These are phyloP conservation scores for Leishmania tropica DNA, from an alignment of 208 protist species.

Conservation along the genomic window DNA sequence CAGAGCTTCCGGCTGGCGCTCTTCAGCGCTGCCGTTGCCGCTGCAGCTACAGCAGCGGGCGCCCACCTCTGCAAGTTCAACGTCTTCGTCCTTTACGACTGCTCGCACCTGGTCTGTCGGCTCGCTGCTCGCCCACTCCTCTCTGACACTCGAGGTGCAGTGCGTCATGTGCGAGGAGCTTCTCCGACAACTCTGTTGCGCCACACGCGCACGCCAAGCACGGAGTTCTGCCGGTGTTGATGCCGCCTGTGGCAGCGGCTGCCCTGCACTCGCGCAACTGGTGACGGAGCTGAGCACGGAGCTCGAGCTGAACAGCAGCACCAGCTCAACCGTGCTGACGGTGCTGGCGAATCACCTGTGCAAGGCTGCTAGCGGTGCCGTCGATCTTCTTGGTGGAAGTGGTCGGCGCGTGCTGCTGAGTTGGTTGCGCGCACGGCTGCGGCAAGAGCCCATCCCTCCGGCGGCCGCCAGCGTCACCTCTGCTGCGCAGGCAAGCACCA, in stretches of 20 bases:
- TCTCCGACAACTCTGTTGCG: slow-evolving; percentile 22
- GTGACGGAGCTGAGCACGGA: slow-evolving; percentile 21
- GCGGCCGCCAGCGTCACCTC: background rate
- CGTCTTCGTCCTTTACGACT: background rate
- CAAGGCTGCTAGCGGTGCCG: slow-evolving; percentile 26
- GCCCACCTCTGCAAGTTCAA: background rate
- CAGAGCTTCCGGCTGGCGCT: slow-evolving; percentile 1
- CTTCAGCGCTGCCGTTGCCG: background rate
- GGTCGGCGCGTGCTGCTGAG: slow-evolving; percentile 23
- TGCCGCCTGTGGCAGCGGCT: background rate
- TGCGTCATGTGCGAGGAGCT: slow-evolving; percentile 38
- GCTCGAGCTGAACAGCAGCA: slow-evolving; percentile 30
- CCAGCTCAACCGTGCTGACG: slow-evolving; percentile 24
- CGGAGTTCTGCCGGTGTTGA: background rate
- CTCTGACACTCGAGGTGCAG: slow-evolving; percentile 34
- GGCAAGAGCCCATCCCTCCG: slow-evolving; percentile 18
- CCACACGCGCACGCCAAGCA: background rate
- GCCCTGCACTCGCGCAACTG: slow-evolving; percentile 14
- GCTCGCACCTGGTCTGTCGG: slow-evolving; percentile 22
- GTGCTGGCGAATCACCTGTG: slow-evolving; percentile 31
- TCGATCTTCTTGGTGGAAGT: slow-evolving; percentile 25
- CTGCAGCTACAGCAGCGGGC: background rate
- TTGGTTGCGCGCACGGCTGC: slow-evolving; percentile 34
- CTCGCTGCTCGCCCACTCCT: slow-evolving; percentile 25
- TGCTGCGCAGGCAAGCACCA: background rate